These are phyloP conservation scores for Chaetomium sp. DNA, from an alignment of 2,329 filamentous ascomycete genomes.

Conservation along the genomic window DNA sequence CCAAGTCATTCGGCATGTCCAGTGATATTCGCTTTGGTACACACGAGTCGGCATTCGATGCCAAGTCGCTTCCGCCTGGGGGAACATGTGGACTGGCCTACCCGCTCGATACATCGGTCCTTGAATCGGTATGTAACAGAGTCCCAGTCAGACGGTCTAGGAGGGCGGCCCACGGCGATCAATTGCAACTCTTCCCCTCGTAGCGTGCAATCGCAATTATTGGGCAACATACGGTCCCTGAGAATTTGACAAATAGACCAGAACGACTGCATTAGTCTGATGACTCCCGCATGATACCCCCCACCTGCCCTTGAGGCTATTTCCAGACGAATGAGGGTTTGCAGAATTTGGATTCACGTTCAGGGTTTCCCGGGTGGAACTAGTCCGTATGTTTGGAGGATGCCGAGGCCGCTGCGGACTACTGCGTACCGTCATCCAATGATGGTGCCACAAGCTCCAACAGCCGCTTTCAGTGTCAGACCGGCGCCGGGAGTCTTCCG, in stretches of 20 bases:
- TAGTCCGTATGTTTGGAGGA: not conserved
- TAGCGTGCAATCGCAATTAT: slow-evolving; percentile 15
- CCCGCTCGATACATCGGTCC: not conserved
- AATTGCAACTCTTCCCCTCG: slow-evolving; percentile 14
- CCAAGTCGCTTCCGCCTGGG: too few relatives aligned
- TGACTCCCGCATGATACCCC: not conserved
- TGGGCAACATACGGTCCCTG: slow-evolving; percentile 18
- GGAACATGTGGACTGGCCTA: not conserved
- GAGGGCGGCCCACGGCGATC: slow-evolving; percentile 23
- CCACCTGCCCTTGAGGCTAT: not conserved
- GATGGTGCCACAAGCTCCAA: slow-evolving; percentile 7
- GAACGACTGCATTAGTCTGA: slow-evolving; percentile 8
- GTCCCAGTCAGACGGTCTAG: slow-evolving; percentile 20
- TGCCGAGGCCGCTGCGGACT: not conserved
- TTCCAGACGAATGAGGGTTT: not conserved
- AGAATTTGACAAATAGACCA: not conserved
- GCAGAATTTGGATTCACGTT: not conserved
- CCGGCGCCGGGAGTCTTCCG: slow-evolving; percentile 5
- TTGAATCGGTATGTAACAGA: slow-evolving; percentile 8
- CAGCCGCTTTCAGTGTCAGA: slow-evolving; percentile 4
- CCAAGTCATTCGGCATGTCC: too few relatives aligned
- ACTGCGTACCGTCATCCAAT: slow-evolving; percentile 21
- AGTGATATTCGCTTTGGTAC: too few relatives aligned
- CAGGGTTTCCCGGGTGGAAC: slow-evolving; percentile 4
- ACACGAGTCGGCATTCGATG: too few relatives aligned